A percentile compares a stretch with the other conserved stretches of the same genome.
Evolutionary conservation across 306 rosid species (phyloP).

Genomic region (Citrullus amarus): DNA sequence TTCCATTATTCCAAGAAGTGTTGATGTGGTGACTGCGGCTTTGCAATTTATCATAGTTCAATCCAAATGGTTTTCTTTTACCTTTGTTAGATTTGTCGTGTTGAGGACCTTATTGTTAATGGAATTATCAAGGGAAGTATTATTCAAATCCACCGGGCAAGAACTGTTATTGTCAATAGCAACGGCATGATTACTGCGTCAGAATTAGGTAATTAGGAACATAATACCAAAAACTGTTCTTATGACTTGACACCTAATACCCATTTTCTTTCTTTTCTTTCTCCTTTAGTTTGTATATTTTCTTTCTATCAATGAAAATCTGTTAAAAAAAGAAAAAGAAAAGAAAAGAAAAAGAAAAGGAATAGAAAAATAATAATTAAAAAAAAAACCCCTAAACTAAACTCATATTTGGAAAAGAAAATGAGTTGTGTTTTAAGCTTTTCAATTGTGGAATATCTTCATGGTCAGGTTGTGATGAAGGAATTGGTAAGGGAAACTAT

Average conservation of each 20-base stretch:
- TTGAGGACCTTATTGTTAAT: conserved; percentile 88
- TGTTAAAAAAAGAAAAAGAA: too few species aligned
- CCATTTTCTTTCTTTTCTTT: not conserved
- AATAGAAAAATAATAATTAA: not conserved
- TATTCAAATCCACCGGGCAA: conserved; percentile 95
- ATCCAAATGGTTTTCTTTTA: conserved; percentile 13
- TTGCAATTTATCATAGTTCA: not conserved
- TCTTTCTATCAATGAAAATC: not conserved
- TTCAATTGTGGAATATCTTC: conserved; percentile 20
- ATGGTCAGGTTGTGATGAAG: conserved; percentile 81
- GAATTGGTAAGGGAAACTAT: conserved; percentile 91
- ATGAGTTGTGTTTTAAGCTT: conserved; percentile 11
- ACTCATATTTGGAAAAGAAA: not conserved
- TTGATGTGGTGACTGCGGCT: not conserved
- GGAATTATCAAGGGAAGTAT: conserved; percentile 84
- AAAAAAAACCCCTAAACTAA: not conserved
- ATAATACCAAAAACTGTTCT: not conserved
- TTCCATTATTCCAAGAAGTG: not conserved
- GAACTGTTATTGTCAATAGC: conserved; percentile 64
- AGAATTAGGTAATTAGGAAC: conserved; percentile 46
- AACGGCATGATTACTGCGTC: conserved; percentile 70
- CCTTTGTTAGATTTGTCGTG: conserved; percentile 78
- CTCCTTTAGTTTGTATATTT: not conserved
- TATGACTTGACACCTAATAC: not conserved
- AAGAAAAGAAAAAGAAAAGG: too few species aligned